Evolutionary conservation across 352 stramenopile species (phyloP).

Genomic region (Halophytophthora batemanensis): DNA sequence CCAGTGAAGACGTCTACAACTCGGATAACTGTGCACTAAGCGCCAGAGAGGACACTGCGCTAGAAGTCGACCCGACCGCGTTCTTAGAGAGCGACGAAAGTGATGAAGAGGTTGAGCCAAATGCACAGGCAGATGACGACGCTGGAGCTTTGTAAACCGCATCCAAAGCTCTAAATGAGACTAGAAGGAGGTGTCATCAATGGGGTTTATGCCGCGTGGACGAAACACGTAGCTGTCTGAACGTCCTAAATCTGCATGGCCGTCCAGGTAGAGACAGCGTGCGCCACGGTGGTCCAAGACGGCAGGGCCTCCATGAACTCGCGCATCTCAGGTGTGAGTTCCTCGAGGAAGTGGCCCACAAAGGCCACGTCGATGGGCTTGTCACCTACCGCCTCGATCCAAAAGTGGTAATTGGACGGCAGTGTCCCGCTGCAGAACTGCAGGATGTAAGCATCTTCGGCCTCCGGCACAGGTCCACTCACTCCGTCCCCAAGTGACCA

Average conservation of each 20-base stretch:
- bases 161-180: slow-evolving; percentile 5
- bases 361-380: slow-evolving; percentile 52
- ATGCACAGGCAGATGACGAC: not conserved
- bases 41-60: slow-evolving; percentile 7
- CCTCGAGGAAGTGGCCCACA: slow-evolving; percentile 68
- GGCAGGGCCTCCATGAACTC: slow-evolving; percentile 44
- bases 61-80: slow-evolving; percentile 27
- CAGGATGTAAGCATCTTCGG: slow-evolving; percentile 71
- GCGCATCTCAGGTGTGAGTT: slow-evolving; percentile 42
- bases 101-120: slow-evolving; percentile 16
- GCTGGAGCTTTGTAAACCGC: not conserved
- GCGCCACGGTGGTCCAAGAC: slow-evolving; percentile 39
- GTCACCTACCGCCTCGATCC: slow-evolving; percentile 60
- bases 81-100: slow-evolving; percentile 27
- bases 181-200: too few relatives aligned
- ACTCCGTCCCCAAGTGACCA: slow-evolving; percentile 73
- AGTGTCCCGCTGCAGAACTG: slow-evolving; percentile 63
- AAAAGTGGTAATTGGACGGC: slow-evolving; percentile 69
- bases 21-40: not conserved
- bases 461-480: slow-evolving; percentile 47
- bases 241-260: slow-evolving; percentile 52
- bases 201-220: too few relatives aligned
- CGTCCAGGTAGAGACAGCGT: slow-evolving; percentile 58
- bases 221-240: too few relatives aligned
- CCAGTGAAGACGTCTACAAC: slow-evolving; percentile 7